phyloP scores from a whole-genome alignment of 2,329 filamentous ascomycete species.

The Aspergillus transmontanensis region DNA sequence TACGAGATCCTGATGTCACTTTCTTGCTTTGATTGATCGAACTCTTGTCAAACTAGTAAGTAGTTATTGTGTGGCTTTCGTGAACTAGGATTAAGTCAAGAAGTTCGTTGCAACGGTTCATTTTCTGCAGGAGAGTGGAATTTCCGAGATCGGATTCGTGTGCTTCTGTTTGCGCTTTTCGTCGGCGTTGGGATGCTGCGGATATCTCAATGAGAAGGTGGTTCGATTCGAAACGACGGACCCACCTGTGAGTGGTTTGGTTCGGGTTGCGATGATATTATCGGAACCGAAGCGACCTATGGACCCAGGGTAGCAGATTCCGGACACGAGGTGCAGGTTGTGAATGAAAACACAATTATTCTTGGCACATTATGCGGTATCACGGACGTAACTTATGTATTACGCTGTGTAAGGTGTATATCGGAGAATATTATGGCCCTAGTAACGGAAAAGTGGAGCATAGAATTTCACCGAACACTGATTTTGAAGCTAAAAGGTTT shows the following conservation, averaged over 20 bases:
- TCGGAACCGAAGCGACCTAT: background rate
- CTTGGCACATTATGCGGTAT: background rate
- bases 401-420: background rate
- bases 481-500: too few relatives aligned
- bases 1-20: background rate
- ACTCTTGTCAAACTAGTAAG: background rate
- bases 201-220: background rate
- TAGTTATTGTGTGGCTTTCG: background rate
- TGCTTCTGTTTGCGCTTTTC: background rate
- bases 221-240: background rate
- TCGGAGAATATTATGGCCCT: background rate
- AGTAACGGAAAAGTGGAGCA: background rate
- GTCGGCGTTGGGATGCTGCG: background rate
- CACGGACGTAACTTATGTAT: background rate
- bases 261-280: background rate
- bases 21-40: background rate
- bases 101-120: background rate
- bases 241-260: background rate
- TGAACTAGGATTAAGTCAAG: background rate
- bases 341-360: background rate
- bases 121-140: background rate
- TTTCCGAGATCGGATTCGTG: background rate
- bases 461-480: background rate
- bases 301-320: background rate
- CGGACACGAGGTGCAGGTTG: background rate